Base-by-base conservation (phyloP, 169 alveolate species). In the Cyclospora cayetanensis region DNA sequence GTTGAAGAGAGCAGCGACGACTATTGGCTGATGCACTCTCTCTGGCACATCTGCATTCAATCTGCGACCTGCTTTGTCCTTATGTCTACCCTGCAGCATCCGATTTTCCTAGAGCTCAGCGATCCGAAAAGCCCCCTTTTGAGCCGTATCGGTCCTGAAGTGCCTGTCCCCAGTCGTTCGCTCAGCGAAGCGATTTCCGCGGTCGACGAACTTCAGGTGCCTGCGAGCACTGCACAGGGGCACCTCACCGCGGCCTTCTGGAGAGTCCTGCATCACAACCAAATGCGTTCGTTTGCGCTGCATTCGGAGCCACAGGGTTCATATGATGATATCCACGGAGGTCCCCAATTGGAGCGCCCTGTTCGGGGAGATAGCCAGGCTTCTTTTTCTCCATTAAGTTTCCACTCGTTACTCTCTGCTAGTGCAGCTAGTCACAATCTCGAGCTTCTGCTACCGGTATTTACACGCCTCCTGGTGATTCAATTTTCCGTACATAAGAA, bases 231-330 rank as follows among this genome's bases (percentile, higher is more conserved):
- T 11, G 53, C 37, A 3, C 85, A 22, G 18, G 39, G 1, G 12
- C 85, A 55, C 35, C 85, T 74, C 4, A 63, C 39, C 22, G 85
- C 50, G 1, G 85, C 65, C 85, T 74, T 74, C 60, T 74, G 85
- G 85, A 22, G 85, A n/a, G 60, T 42, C 0, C 60, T 74, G 41
- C 63, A 74, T 37, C 85, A 74, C 27, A 74, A 43, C 85, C 85
- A 74, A 39, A 15, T 42, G 65, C 85, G 53, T n/a, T 43, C 42
- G 37, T 18, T 74, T 35, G 65, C 85, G 22, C 7, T 37, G 65
- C 85, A 74, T 9, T 27, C 5, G n/a, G 52, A 66, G 50, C 7
- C 29, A 31, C 80, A 66, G 52, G 50, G 77, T n/a, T n/a, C n/a
- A n/a, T n/a, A n/a, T n/a, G n/a, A n/a, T 2, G 63, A 50, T 2